phyloP scores from a whole-genome alignment of 306 rosid genomes.

The Morella rubra region DNA sequence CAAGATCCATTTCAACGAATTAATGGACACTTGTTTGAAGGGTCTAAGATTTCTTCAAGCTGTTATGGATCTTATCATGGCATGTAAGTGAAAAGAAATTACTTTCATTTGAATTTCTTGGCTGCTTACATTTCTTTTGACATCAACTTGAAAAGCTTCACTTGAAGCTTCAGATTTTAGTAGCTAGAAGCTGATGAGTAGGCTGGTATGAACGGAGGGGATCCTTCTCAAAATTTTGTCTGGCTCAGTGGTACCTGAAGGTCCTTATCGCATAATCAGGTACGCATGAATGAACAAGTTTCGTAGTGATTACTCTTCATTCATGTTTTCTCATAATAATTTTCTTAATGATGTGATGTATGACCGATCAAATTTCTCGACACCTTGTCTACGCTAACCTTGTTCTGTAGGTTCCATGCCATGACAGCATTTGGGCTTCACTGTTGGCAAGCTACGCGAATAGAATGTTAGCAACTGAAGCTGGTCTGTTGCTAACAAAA shows the following conservation, averaged over 20 bases:
- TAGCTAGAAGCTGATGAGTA: not conserved
- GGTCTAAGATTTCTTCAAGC: not conserved
- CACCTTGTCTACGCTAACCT: not conserved
- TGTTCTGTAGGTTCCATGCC: no score
- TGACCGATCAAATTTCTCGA: not conserved
- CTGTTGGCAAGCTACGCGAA: no score
- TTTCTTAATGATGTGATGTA: not conserved
- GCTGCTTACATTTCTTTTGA: not conserved
- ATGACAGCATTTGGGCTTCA: no score
- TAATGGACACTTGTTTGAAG: not conserved
- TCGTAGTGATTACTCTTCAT: not conserved
- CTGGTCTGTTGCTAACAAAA: no score
- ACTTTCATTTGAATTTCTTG: not conserved
- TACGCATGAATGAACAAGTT: not conserved
- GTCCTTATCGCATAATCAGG: not conserved
- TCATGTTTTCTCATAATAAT: not conserved
- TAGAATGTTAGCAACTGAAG: no score
- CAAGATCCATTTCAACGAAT: conserved; percentile 2
- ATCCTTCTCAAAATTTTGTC: no score
- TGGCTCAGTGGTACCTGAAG: not conserved
- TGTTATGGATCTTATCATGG: not conserved
- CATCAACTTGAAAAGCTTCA: not conserved
- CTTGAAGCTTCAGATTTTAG: not conserved
- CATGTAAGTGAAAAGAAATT: not conserved
- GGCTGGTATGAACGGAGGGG: not conserved